Base-by-base conservation (phyloP, 176 grass and related monocot genomes). In the Guadua angustifolia region DNA sequence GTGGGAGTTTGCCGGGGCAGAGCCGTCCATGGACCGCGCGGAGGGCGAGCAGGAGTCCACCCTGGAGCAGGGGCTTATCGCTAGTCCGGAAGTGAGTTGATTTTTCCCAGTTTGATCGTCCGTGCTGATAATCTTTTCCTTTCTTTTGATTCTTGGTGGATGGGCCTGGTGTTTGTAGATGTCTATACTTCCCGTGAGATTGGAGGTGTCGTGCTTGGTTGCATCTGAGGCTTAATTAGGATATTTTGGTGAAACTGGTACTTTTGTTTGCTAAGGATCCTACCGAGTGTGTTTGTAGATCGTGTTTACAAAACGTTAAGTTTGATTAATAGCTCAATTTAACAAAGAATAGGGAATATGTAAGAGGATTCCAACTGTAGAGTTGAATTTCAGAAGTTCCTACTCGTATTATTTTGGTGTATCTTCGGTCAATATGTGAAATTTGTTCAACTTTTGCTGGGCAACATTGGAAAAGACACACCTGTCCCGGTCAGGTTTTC, bases 61-160 rank as follows among this genome's bases (percentile, higher is more conserved):
- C 26, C 83, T 90, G 73, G 88, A 90, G 67, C 73, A 83, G 74
- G 88, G 84, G 9, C 88, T 90, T 26, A 79, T 90, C 16, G 88
- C 79, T 15, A 36, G 26, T 8, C n/a, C 79, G 29, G 88, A 90
- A 79, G 88, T 90, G 67, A 72, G 78, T 58, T 36, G 12, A 80
- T 65, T 35, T 47, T 47, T 44, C 0, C 17, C 21, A 6, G n/a
- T 24, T 59, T 62, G 42, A 9, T 61, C 24, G 4, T 29, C 29
- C 16, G 42, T 39, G 56, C 19, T 18, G 43, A 15, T 56, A 26
- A 9, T 47, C 4, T 77, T n/a, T 21, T 17, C 16, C 3, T 46
- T 47, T 1, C 5, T 9, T 73, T 15, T 5, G 68, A 24, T 46
- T 73, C 44, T 73, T 32, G 24, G 11, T 45, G 29, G 5, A 9